phyloP scores from a whole-genome alignment of 1,139 yeast species.

The Zhuliangozyma blackwelliae region DNA sequence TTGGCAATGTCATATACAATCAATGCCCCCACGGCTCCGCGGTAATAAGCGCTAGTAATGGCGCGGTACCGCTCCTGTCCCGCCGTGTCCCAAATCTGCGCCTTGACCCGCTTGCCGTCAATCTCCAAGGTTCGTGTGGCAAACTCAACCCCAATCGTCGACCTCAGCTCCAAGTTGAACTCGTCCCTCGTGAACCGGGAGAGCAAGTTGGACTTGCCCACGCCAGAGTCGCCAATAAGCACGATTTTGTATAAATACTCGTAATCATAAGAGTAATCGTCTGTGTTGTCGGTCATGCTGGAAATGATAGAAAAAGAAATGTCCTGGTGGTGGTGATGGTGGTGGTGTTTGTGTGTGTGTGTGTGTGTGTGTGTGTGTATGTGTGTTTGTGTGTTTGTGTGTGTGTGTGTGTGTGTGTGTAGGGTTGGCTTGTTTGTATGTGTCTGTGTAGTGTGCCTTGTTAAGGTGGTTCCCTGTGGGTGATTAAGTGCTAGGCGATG shows the following conservation, averaged over 20 bases:
- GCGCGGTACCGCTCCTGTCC: conserved; percentile 99
- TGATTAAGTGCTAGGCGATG: too few species aligned
- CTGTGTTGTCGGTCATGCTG: conserved; percentile 46
- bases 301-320: too few species aligned
- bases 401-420: conserved; percentile 1
- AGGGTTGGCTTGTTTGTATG: too few species aligned
- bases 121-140: conserved; percentile 94
- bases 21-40: conserved; percentile 98
- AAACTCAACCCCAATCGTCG: conserved; percentile 97
- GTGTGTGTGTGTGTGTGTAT: too few species aligned
- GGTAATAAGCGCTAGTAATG: conserved; percentile 92
- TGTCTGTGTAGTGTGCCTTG: too few species aligned
- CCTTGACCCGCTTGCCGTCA: conserved; percentile 92
- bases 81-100: conserved; percentile 99
- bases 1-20: conserved; percentile 94
- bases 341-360: too few species aligned
- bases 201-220: conserved; percentile 90
- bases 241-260: conserved; percentile 95
- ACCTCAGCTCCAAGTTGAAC: conserved; percentile 88
- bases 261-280: conserved; percentile 87
- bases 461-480: too few species aligned
- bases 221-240: conserved; percentile 96
- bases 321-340: too few species aligned
- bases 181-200: conserved; percentile 95
- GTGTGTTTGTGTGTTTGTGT: background rate